phyloP scores from a whole-genome alignment of 2,329 filamentous ascomycete genomes.

The Alternaria infectoria region DNA sequence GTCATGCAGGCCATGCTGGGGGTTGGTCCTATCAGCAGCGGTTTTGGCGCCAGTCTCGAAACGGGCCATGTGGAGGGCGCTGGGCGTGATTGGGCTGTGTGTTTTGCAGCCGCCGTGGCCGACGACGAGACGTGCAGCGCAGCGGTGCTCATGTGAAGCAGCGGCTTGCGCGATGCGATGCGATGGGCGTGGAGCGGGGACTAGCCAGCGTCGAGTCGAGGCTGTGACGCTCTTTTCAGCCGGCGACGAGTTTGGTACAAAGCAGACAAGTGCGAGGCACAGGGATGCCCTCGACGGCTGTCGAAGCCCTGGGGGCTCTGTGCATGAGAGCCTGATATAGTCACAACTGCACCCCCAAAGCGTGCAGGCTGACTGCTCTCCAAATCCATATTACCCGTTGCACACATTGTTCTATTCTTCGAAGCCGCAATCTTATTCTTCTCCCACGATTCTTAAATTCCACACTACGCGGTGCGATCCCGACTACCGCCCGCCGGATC shows the following conservation, averaged over 20 bases:
- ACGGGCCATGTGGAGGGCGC: constrained; percentile 19
- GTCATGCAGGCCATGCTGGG: constrained; percentile 3
- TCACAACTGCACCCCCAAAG: constrained; percentile 9
- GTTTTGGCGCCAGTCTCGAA: constrained; percentile 26
- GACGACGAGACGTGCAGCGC: constrained; percentile 21
- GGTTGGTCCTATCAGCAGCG: constrained; percentile 28
- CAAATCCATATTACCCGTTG: neutral
- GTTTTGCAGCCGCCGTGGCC: constrained; percentile 39
- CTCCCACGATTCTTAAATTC: neutral
- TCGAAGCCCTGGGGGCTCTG: constrained; percentile 1
- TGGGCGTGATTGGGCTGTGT: constrained; percentile 33
- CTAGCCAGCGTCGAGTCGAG: constrained; percentile 2
- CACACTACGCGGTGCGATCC: constrained; percentile 1
- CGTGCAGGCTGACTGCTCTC: constrained; percentile 8
- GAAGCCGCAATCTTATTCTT: neutral
- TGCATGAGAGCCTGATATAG: constrained; percentile 19
- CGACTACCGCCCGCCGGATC: neutral
- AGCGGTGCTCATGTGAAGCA: constrained; percentile 24
- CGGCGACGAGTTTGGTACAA: neutral
- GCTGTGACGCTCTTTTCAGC: constrained; percentile 7
- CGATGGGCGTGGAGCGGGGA: constrained; percentile 24
- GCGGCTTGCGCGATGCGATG: constrained; percentile 31
- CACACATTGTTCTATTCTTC: constrained; percentile 2
- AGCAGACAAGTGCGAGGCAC: neutral
- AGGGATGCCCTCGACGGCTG: constrained; percentile 5